Conservation (phyloP, 306 rosid genomes). For the Gillenia trifoliata region DNA sequence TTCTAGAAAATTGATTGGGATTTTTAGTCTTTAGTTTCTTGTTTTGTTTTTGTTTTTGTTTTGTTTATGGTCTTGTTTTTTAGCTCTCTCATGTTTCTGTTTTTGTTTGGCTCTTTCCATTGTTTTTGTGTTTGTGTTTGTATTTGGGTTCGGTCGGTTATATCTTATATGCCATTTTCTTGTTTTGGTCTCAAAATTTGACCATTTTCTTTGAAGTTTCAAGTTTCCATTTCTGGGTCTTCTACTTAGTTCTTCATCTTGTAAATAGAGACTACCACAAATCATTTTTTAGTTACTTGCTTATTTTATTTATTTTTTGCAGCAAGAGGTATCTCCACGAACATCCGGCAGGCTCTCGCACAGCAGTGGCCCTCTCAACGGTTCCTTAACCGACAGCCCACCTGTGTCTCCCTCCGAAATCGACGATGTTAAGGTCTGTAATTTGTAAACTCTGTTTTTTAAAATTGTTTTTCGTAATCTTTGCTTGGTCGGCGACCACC, state of each 20-base stretch:
- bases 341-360: constrained; percentile 91
- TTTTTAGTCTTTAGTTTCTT: neutral
- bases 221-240: neutral
- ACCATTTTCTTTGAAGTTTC: neutral
- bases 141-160: neutral
- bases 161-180: neutral
- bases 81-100: neutral
- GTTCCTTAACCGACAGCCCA: constrained; percentile 80
- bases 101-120: neutral
- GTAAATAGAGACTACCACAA: no score
- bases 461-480: neutral
- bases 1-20: constrained; percentile 9
- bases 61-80: neutral
- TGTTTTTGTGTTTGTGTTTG: neutral
- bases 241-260: neutral
- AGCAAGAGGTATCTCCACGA: constrained; percentile 87
- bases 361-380: constrained; percentile 96
- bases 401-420: constrained; percentile 86
- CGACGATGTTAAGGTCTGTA: constrained; percentile 75
- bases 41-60: neutral
- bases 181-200: neutral
- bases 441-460: neutral
- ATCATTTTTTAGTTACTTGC: no score
- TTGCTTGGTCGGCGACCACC: constrained; percentile 13
- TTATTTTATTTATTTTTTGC: neutral